A percentile compares a stretch with the other conserved stretches of the same genome.
These are phyloP conservation scores for Halenospora varia DNA, from an alignment of 495 filamentous ascomycete genomes.

Conservation along the genomic window DNA sequence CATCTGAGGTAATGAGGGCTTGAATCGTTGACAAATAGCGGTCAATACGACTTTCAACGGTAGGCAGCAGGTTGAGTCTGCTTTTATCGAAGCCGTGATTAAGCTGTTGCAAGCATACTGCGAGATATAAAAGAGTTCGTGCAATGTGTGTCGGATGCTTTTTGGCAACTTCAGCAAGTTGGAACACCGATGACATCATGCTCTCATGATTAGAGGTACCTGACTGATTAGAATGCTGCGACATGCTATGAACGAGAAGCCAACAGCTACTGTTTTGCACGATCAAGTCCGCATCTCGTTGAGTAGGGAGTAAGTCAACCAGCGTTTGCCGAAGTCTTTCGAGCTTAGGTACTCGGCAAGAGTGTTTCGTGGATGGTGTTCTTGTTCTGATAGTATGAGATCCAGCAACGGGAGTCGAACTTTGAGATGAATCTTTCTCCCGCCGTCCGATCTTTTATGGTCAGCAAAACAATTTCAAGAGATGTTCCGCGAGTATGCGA, in stretches of 20 bases:
- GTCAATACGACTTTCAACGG: conserved; percentile 27
- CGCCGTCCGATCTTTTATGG: conserved; percentile 21
- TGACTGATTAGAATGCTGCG: conserved; percentile 14
- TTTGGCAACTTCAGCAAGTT: conserved; percentile 28
- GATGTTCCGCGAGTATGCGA: too few relatives aligned
- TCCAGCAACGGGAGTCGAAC: conserved; percentile 8
- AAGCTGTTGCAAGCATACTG: conserved; percentile 44
- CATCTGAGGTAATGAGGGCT: conserved; percentile 42
- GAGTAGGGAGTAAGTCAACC: conserved; percentile 31
- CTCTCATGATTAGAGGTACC: neutral
- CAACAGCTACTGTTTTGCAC: conserved; percentile 23
- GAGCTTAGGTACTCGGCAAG: conserved; percentile 26
- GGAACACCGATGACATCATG: conserved; percentile 25
- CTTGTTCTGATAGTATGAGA: conserved; percentile 19
- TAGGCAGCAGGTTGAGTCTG: conserved; percentile 28
- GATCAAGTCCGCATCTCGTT: conserved; percentile 34
- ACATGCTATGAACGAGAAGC: conserved; percentile 30
- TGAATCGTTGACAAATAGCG: conserved; percentile 35
- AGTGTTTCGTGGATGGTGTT: too few relatives aligned
- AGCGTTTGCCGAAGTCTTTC: conserved; percentile 29
- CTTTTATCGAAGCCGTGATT: conserved; percentile 24
- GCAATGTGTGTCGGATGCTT: conserved; percentile 43
- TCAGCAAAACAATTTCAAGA: too few relatives aligned
- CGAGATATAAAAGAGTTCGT: conserved; percentile 41
- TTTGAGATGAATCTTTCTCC: conserved; percentile 19